Evolutionary conservation across 2,329 filamentous ascomycete genomes (phyloP), one percentile per base, ranked within the genome.

Genomic region (Penicillium psychrosexuale): DNA sequence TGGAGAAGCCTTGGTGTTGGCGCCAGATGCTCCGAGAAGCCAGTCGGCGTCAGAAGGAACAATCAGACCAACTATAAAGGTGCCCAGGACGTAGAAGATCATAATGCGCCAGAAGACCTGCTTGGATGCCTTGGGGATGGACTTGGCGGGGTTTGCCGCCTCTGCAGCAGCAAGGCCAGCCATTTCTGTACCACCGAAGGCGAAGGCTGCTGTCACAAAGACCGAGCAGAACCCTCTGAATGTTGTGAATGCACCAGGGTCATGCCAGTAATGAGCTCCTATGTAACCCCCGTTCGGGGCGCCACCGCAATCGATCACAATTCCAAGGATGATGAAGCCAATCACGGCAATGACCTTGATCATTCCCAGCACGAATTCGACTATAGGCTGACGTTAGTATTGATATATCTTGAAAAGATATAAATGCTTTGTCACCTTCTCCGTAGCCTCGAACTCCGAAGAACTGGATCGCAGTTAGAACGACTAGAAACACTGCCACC

Each of bases 321-420:
- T 85, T 8, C 89, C 91, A 4, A 96, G 83, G 47, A 96, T 83
- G 67, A 88, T 87, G 68, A 88, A 87, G 5, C 84, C 85, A 9
- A 81, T 73, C 63, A 81, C 80, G 43, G 84, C 82, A 12, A 73
- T 64, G 61, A 86, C 77, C 69, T 86, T 86, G 66, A 86, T 77
- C 53, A 80, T 72, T 59, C 77, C 78, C 19, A 86, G 78, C 24
- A 81, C 56, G 59, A 85, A 86, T 63, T 86, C 84, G 58, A 84
- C 80, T 62, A n/a, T 31, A 48, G 61, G 6, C 24, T 36, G 22
- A 24, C 15, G 24, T 36, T 22, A 45, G 33, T 39, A 56, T 28
- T 5, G 22, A 22, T n/a, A 7, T 1, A 17, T 31, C 8, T 11
- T 6, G 5, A n/a, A 12, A 11, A 8, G 1, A 30, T 22, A 30